Base-by-base conservation (phyloP, 2,329 filamentous ascomycete genomes). In the Proliferodiscus dingleyae region DNA sequence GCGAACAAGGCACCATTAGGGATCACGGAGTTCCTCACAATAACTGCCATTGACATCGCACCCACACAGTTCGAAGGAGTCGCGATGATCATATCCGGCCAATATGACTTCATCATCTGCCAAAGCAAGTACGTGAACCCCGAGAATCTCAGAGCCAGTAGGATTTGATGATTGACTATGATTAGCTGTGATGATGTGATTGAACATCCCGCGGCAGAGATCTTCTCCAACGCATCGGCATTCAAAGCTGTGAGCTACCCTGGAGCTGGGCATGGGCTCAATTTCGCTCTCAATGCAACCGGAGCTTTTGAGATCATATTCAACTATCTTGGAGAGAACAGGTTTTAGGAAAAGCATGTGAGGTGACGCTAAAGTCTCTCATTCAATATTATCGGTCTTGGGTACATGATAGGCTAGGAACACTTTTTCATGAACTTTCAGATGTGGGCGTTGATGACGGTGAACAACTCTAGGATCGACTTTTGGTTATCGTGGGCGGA, bases 181-280 rank as follows among this genome's bases (percentile, higher is more conserved):
- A 28, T 10, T n/a, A 43, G 33, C 10, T 46, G 43, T 18, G 43
- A 41, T 13, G 41, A 22, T 26, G 41, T 43, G 13, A 36, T 43
- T 16, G 28, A 43, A 22, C 39, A 41, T 16, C 39, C 39, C 11
- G 39, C 39, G 6, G n/a, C 11, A n/a, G 46, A 45, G 32, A 41
- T 50, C 26, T 50, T 46, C 26, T 10, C 19, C 5, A 32, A 46
- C 8, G 40, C 47, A 8, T 37, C 39, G 15, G 43, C 39, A 2
- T 50, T 46, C 37, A 43, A 67, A 48, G 55, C 60, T n/a, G 48
- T 54, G 28, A 56, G 65, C 26, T 61, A 63, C 46, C 54, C 57
- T 2, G 65, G 65, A 3, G 65, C 65, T 9, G 61, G 55, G 46
- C 67, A 68, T 49, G 66, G 66, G 13, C 67, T 69, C 24, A 50